Conservation (phyloP, 306 rosid genomes). For the Glycine latifolia region DNA sequence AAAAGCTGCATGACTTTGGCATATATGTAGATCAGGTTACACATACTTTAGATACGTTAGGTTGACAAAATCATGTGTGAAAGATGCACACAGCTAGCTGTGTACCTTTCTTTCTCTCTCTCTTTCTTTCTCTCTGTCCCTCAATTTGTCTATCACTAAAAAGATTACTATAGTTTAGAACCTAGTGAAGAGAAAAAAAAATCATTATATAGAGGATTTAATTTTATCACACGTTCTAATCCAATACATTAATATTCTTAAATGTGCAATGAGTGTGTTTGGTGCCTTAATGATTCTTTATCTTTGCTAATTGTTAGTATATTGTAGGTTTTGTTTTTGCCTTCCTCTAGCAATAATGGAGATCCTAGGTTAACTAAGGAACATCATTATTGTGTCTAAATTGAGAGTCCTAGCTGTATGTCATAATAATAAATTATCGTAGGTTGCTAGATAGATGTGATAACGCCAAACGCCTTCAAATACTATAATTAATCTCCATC, state of each 20-base stretch:
- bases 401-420: conserved; percentile 55
- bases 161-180: conserved; percentile 38
- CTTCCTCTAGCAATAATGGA: conserved; percentile 55
- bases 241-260: conserved; percentile 22
- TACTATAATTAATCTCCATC: conserved; percentile 39
- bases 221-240: conserved; percentile 24
- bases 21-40: conserved; percentile 48
- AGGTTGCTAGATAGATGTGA: conserved; percentile 54
- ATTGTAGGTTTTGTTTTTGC: neutral
- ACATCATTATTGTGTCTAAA: conserved; percentile 48
- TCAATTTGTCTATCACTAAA: conserved; percentile 28
- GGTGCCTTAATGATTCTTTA: conserved; percentile 43
- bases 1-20: conserved; percentile 48
- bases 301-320: conserved; percentile 16
- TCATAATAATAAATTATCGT: conserved; percentile 47
- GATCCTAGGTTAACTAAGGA: conserved; percentile 54
- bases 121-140: conserved; percentile 22
- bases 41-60: conserved; percentile 50
- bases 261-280: conserved; percentile 49
- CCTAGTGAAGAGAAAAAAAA: conserved; percentile 22
- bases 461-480: conserved; percentile 52
- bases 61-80: conserved; percentile 54
- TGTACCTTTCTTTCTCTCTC: conserved; percentile 29
- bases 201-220: conserved; percentile 3
- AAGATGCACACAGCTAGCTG: conserved; percentile 54